A percentile compares a stretch with the other conserved stretches of the same genome.
Conservation (phyloP, 2,329 filamentous ascomycete genomes). For the Lizonia empirigonia region DNA sequence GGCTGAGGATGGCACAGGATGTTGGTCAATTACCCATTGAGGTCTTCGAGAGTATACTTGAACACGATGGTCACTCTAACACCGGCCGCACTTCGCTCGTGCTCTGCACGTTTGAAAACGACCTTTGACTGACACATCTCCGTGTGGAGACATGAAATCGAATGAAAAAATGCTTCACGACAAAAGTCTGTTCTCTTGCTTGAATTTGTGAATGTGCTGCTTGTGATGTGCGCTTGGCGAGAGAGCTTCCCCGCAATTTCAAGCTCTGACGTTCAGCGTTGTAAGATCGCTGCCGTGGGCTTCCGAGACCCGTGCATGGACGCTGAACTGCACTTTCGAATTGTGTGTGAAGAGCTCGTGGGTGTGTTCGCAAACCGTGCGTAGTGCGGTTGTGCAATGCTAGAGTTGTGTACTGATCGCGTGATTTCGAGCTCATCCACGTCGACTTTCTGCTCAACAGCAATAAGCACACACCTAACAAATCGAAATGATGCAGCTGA, state of each 20-base stretch:
- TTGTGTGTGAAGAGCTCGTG: no score
- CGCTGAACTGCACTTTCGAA: no score
- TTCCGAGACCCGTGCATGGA: background rate
- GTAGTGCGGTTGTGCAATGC: no score
- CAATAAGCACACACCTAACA: no score
- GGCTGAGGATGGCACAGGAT: slow-evolving; percentile 35
- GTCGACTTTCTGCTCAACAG: no score
- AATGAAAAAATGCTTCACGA: slow-evolving; percentile 48
- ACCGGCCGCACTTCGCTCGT: slow-evolving; percentile 33
- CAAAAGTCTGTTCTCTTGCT: slow-evolving; percentile 16
- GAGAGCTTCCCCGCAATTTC: slow-evolving; percentile 19
- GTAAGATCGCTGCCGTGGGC: background rate
- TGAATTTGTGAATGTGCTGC: slow-evolving; percentile 17
- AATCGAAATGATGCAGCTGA: no score
- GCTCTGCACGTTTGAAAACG: slow-evolving; percentile 27
- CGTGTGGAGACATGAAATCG: slow-evolving; percentile 44
- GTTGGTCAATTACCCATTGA: slow-evolving; percentile 47
- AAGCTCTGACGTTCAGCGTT: slow-evolving; percentile 7
- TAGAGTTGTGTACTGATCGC: no score
- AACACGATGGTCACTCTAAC: slow-evolving; percentile 45
- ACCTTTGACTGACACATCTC: slow-evolving; percentile 47
- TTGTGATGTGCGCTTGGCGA: slow-evolving; percentile 20
- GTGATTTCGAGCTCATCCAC: no score
- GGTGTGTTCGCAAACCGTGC: no score
- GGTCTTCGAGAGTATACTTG: slow-evolving; percentile 45